A percentile compares a stretch with the other conserved stretches of the same genome.
These are phyloP conservation scores for Phytophthora fragariae DNA, from an alignment of 352 stramenopile species.

Conservation along the genomic window DNA sequence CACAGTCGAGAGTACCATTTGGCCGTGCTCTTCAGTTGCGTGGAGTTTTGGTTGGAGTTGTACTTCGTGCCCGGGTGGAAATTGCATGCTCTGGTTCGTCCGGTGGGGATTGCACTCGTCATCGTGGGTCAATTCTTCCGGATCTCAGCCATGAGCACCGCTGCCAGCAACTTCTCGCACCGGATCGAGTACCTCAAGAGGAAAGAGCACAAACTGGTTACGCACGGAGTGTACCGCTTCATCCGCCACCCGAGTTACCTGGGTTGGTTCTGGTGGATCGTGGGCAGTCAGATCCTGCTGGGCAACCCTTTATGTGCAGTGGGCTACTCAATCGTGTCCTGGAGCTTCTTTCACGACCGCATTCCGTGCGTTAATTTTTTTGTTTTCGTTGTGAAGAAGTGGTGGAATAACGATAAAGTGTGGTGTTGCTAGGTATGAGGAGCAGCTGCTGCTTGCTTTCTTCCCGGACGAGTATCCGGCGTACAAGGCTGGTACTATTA, in stretches of 20 bases:
- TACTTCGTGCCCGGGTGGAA: conserved; percentile 84
- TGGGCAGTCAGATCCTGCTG: conserved; percentile 95
- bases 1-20: conserved; percentile 92
- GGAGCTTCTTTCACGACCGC: conserved; percentile 95
- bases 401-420: too few species aligned
- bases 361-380: conserved; percentile 82
- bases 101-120: conserved; percentile 74
- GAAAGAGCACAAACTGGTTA: conserved; percentile 95
- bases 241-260: conserved; percentile 96
- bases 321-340: conserved; percentile 90
- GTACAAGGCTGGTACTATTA: conserved; percentile 90
- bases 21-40: conserved; percentile 77
- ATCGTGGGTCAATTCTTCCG: conserved; percentile 90
- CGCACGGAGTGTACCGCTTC: conserved; percentile 92
- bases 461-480: conserved; percentile 94
- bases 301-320: conserved; percentile 91
- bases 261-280: conserved; percentile 97
- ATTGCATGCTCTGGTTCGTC: conserved; percentile 60
- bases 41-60: conserved; percentile 94
- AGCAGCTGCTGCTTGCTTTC: conserved; percentile 89
- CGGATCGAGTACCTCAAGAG: conserved; percentile 95
- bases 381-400: conserved; percentile 1
- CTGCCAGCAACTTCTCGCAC: conserved; percentile 96
- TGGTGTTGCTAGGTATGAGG: conserved; percentile 82
- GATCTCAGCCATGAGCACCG: conserved; percentile 93